Base-by-base conservation (phyloP, 2,329 filamentous ascomycete genomes). In the Pseudopyricularia cyperi region DNA sequence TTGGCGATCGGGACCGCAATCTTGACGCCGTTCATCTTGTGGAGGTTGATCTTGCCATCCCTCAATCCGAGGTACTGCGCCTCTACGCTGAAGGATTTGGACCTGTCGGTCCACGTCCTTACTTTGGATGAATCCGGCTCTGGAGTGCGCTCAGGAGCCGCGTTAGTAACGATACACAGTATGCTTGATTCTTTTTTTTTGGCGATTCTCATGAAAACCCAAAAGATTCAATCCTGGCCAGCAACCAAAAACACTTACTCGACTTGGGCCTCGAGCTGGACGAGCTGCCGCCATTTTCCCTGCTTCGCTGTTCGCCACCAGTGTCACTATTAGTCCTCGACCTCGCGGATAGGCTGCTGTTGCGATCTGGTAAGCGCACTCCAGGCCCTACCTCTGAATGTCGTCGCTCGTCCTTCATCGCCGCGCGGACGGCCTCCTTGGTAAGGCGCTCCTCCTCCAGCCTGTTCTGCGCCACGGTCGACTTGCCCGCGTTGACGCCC, bases 1-100 rank as follows among this genome's bases (percentile, higher is more conserved):
- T 98, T 98, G 37, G 82, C 75, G 28, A 97, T 81, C 2, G 93
- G 93, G 4, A 98, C 93, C 8, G 93, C 93, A 67, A 98, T 98
- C 68, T 97, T 97, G 61, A 98, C 89, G 35, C 93, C 93, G 64
- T 98, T 98, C 69, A 89, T 78, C 71, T 98, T 98, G 73, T 98
- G 93, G 22, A 98, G 74, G 67, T 98, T 94, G 58, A 98, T 94
- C 68, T 97, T 97, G 57, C 90, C 89, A 64, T 97, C 93, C 65
- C 89, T 89, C 51, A 97, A 77, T 28, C 89, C 91, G 50, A 98
- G 80, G 63, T 97, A 98, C 65, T 98, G 89, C 15, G 93, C 93
- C 58, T 97, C 93, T 52, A 98, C 93, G 60, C 89, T 97, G 70
- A 98, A 98, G 1, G 90, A 91, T 61, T 91, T 93, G 34, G 89